These are phyloP conservation scores for Fusarium protoensiforme DNA, from an alignment of 2,329 filamentous ascomycete species.

Conservation along the genomic window DNA sequence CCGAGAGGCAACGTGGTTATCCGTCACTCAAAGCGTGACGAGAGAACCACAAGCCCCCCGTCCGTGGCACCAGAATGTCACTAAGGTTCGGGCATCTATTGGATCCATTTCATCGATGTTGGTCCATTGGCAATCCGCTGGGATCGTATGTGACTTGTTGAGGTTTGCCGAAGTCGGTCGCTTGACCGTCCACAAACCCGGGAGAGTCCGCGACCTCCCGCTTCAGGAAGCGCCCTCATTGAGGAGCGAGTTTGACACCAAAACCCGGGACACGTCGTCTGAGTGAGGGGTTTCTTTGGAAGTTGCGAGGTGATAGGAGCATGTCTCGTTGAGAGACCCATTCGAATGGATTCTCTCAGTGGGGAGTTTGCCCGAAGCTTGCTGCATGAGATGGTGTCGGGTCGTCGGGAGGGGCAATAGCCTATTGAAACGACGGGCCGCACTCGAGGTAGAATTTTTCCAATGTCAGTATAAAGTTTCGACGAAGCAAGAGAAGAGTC, in stretches of 20 bases:
- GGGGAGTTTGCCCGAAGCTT: not conserved
- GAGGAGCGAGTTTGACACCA: not conserved
- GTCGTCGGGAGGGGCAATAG: constrained; percentile 9
- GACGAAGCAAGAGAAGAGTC: not conserved
- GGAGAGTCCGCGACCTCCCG: not conserved
- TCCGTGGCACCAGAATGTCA: constrained; percentile 29
- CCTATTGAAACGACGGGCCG: constrained; percentile 29
- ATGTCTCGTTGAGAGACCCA: not conserved
- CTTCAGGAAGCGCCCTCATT: not conserved
- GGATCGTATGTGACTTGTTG: not conserved
- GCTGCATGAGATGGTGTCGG: not conserved
- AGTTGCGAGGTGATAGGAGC: not conserved
- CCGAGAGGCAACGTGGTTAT: constrained; percentile 33
- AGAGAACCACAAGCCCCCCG: constrained; percentile 22
- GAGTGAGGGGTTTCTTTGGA: not conserved
- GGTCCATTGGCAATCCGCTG: not conserved
- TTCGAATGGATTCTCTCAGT: not conserved
- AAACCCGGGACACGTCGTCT: not conserved
- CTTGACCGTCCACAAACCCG: constrained; percentile 6
- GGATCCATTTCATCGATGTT: constrained; percentile 7
- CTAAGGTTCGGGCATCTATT: constrained; percentile 6
- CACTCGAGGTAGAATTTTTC: not conserved
- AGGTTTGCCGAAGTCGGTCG: constrained; percentile 1
- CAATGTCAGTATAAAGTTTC: not conserved
- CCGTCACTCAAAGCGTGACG: constrained; percentile 29